Conservation (phyloP, 2,329 filamentous ascomycete species). For the Penicillium decumbens region DNA sequence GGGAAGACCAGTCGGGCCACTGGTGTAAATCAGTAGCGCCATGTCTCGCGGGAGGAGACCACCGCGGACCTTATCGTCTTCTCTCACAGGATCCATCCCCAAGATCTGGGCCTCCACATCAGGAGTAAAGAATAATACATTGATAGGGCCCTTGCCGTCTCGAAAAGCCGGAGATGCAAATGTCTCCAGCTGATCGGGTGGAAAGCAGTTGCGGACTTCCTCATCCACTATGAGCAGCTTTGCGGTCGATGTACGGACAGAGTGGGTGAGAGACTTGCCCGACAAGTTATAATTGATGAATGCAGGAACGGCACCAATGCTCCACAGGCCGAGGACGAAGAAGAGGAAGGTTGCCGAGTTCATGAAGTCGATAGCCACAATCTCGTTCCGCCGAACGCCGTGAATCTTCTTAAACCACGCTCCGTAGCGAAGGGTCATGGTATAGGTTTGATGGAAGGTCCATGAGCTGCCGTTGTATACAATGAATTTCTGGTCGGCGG, state of each 20-base stretch:
- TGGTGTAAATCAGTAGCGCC: conserved; percentile 76
- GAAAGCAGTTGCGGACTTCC: conserved; percentile 52
- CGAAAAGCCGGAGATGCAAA: conserved; percentile 41
- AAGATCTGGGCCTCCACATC: conserved; percentile 54
- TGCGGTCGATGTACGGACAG: conserved; percentile 63
- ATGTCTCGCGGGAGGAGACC: conserved; percentile 54
- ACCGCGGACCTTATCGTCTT: conserved; percentile 54
- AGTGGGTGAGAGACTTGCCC: conserved; percentile 67
- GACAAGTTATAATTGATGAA: conserved; percentile 85
- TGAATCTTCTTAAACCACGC: conserved; percentile 65
- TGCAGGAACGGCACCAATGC: conserved; percentile 74
- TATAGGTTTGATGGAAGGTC: conserved; percentile 73
- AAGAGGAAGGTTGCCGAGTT: conserved; percentile 77
- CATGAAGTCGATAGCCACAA: conserved; percentile 75
- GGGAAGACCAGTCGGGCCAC: conserved; percentile 77
- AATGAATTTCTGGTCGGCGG: conserved; percentile 52
- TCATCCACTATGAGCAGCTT: conserved; percentile 68
- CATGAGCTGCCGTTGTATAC: conserved; percentile 64
- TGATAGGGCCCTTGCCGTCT: conserved; percentile 46
- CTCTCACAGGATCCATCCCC: conserved; percentile 51
- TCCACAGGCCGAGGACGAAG: conserved; percentile 72
- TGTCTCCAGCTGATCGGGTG: conserved; percentile 38
- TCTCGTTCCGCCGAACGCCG: conserved; percentile 63
- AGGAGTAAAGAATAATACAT: conserved; percentile 59
- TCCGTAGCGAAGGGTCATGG: conserved; percentile 66